Evolutionary conservation across 208 protist genomes (phyloP).

Genomic region (Trypanosoma rangeli): DNA sequence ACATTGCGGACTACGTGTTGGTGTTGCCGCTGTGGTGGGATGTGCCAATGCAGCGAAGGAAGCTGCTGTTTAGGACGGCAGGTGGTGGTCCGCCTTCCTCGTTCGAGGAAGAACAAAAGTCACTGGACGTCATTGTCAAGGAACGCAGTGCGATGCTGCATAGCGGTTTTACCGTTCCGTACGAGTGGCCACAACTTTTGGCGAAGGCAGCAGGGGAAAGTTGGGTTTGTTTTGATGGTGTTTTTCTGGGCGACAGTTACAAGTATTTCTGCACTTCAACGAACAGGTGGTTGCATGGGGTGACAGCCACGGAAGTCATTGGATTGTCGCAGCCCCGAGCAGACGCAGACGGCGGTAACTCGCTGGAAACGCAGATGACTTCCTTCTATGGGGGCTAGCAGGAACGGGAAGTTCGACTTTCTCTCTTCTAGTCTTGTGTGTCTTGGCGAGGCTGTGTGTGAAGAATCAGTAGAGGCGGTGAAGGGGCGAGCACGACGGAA

Average conservation of each 20-base stretch:
- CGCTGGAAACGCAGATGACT: slow-evolving; percentile 35
- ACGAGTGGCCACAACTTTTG: slow-evolving; percentile 62
- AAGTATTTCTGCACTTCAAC: slow-evolving; percentile 84
- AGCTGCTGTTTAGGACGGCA: slow-evolving; percentile 53
- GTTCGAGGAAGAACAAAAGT: slow-evolving; percentile 7
- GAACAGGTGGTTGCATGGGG: slow-evolving; percentile 70
- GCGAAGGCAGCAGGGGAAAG: slow-evolving; percentile 40
- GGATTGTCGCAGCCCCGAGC: slow-evolving; percentile 55
- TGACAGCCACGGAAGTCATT: slow-evolving; percentile 88
- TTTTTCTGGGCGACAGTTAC: slow-evolving; percentile 79
- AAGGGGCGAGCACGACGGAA: no score
- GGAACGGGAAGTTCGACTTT: not conserved
- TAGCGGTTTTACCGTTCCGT: slow-evolving; percentile 55
- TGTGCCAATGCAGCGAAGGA: slow-evolving; percentile 62
- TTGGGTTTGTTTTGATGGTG: slow-evolving; percentile 78
- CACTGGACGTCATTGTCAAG: slow-evolving; percentile 31
- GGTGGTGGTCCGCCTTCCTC: not conserved
- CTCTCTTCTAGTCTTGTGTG: slow-evolving; percentile 2
- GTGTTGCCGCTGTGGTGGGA: slow-evolving; percentile 88
- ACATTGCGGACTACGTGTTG: slow-evolving; percentile 72
- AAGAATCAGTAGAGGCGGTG: not conserved
- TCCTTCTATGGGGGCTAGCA: slow-evolving; percentile 34
- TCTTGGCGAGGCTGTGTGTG: not conserved
- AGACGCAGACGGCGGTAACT: not conserved
- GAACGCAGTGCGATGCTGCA: slow-evolving; percentile 51